Evolutionary conservation across 192 early-diverging fungal species (phyloP), one percentile per base, ranked within the genome.

Genomic region (Jimgerdemannia lactiflua): DNA sequence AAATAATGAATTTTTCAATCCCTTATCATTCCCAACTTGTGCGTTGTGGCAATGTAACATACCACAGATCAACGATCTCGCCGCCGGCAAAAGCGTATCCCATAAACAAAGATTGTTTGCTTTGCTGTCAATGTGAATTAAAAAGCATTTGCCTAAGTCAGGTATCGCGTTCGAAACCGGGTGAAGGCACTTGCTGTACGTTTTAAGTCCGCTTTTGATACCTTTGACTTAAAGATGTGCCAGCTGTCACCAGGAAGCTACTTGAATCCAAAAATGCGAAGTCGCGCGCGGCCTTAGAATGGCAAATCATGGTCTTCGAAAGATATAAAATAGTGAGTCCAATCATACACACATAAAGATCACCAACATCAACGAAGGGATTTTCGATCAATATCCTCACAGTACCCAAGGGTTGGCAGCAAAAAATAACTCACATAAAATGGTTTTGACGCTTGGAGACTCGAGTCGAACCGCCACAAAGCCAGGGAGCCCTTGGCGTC

Each of bases 381-480:
- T 29, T 29, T 1, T 29, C 29, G 29, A 29, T 29, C 29, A 29
- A 29, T 29, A 29, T 29, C 64, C 19, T 14, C 19, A 18, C 64
- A 65, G 64, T 65, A 14, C 14, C 17, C 39, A 3, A 71, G 39
- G 64, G 3, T 3, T 17, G 14, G 49, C 8, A 64, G 42, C 11
- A 59, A 11, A 19, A 41, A 67, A 17, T 10, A 67, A 49, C 70
- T 72, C 71, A 78, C 81, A 74, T 77, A 83, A 42, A 79, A 83
- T 14, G 94, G 94, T 63, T 83, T 87, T 42, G 87, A 79, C 0
- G 90, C 80, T 39, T 88, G 80, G 39, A 85, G 76, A 65, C 85
- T 87, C 17, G 91, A 84, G 75, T 94, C 93, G 79, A 95, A 95
- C 64, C 87, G 82, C 93, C 93, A 95, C 49, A 95, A 81, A 66